phyloP scores from a whole-genome alignment of 2,329 filamentous ascomycete species.

The Geosmithia putterillii region DNA sequence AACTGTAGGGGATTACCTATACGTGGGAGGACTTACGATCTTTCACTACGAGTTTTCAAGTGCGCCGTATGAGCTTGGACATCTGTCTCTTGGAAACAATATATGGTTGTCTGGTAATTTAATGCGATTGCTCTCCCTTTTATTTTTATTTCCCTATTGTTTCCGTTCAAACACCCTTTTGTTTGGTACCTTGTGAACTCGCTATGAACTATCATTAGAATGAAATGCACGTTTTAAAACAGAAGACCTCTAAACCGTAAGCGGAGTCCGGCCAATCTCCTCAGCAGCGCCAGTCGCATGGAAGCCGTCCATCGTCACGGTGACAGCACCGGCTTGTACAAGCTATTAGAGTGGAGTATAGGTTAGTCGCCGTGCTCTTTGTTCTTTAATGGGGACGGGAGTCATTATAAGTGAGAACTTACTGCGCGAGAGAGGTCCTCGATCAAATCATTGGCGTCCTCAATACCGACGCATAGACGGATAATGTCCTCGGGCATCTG shows the following conservation, averaged over 20 bases:
- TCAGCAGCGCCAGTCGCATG: conserved; percentile 39
- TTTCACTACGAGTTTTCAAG: too few relatives aligned
- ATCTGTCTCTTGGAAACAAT: too few relatives aligned
- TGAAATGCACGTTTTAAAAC: neutral
- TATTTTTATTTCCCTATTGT: neutral
- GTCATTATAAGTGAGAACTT: conserved; percentile 34
- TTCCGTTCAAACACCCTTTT: neutral
- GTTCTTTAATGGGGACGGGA: conserved; percentile 50
- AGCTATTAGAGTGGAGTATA: conserved; percentile 45
- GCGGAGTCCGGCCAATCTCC: conserved; percentile 13
- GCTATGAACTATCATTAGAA: neutral
- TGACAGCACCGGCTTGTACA: conserved; percentile 88
- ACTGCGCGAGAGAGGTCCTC: conserved; percentile 87
- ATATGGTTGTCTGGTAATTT: too few relatives aligned
- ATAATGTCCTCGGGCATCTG: conserved; percentile 97
- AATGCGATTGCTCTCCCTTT: neutral
- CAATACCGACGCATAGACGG: conserved; percentile 88
- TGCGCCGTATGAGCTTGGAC: too few relatives aligned
- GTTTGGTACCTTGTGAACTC: neutral
- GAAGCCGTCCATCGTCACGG: conserved; percentile 73
- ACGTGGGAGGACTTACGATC: neutral
- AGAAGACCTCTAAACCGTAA: conserved; percentile 8
- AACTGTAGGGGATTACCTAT: neutral
- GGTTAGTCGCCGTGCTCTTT: neutral
- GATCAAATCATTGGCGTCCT: conserved; percentile 82